Percentiles rank a stretch among this genome's conserved stretches.
Evolutionary conservation across 2,329 filamentous ascomycete genomes (phyloP).

Genomic region (Cryphonectria radicalis): DNA sequence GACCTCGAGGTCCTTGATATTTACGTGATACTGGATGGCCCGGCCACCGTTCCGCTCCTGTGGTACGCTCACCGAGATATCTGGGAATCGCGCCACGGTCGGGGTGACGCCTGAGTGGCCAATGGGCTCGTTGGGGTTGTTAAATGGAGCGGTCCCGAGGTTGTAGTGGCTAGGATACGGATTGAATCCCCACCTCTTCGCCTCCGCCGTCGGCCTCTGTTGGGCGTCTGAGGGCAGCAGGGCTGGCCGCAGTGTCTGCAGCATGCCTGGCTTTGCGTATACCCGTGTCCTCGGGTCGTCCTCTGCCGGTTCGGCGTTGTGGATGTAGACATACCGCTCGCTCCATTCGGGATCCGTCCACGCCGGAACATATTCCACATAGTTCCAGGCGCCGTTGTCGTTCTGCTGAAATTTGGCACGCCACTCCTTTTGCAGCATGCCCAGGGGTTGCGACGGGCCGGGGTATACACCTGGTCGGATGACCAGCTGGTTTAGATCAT

Average conservation of each 20-base stretch:
- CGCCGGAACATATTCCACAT: conserved; percentile 25
- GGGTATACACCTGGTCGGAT: neutral
- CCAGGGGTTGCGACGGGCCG: conserved; percentile 7
- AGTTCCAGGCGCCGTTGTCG: conserved; percentile 12
- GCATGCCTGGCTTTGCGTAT: conserved; percentile 11
- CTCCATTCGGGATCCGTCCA: conserved; percentile 29
- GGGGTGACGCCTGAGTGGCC: conserved; percentile 21
- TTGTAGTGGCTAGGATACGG: conserved; percentile 1
- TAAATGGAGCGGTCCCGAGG: neutral
- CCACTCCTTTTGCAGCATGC: conserved; percentile 15
- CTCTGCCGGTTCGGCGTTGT: too few relatives aligned
- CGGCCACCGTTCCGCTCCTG: neutral
- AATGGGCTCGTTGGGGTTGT: neutral
- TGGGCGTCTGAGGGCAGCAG: conserved; percentile 11
- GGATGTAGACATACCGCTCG: conserved; percentile 9
- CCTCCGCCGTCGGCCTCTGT: conserved; percentile 15
- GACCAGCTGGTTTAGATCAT: conserved; percentile 2
- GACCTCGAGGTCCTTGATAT: conserved; percentile 6
- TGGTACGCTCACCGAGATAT: conserved; percentile 2
- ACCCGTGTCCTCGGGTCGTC: neutral
- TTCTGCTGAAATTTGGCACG: neutral
- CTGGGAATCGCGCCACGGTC: conserved; percentile 5
- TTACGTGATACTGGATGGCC: neutral
- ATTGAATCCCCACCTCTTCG: conserved; percentile 23
- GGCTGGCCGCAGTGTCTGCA: conserved; percentile 21